Evolutionary conservation across 805 yeast species (phyloP).

Genomic region (Kodamaea hsintzibuensis): DNA sequence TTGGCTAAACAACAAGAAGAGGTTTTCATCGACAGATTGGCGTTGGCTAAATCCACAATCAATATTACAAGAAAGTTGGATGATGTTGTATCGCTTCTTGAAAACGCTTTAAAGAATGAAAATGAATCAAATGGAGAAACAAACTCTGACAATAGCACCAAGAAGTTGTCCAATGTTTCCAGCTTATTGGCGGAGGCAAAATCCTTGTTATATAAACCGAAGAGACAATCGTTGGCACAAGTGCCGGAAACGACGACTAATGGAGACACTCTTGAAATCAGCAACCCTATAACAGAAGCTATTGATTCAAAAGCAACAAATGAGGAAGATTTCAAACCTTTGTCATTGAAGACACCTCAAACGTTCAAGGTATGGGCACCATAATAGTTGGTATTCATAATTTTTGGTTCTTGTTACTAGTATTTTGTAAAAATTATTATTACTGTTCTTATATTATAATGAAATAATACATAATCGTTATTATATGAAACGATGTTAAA

Average conservation of each 20-base stretch:
- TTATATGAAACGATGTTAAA: not conserved
- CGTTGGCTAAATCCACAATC: conserved; percentile 62
- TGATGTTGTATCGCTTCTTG: conserved; percentile 27
- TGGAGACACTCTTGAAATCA: conserved; percentile 9
- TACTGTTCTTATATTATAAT: not conserved
- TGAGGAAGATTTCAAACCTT: conserved; percentile 29
- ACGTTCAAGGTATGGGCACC: conserved; percentile 48
- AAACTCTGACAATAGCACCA: not conserved
- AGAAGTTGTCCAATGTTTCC: conserved; percentile 11
- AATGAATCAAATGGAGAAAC: conserved; percentile 7
- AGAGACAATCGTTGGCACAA: conserved; percentile 23
- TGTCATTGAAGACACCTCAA: conserved; percentile 43
- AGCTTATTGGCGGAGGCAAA: conserved; percentile 33
- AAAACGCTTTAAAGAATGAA: conserved; percentile 6
- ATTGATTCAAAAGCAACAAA: conserved; percentile 10
- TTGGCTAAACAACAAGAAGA: conserved; percentile 66
- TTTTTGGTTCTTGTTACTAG: conserved; percentile 1
- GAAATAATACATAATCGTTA: conserved; percentile 1
- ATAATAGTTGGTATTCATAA: conserved; percentile 13
- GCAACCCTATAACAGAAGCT: conserved; percentile 10
- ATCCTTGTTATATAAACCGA: conserved; percentile 35
- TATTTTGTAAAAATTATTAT: conserved; percentile 4
- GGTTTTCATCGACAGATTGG: conserved; percentile 61
- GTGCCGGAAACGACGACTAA: conserved; percentile 12
- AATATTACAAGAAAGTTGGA: conserved; percentile 49